Evolutionary conservation across 331 rosid genomes (phyloP).

Genomic region (Erythrophleum ivorense): DNA sequence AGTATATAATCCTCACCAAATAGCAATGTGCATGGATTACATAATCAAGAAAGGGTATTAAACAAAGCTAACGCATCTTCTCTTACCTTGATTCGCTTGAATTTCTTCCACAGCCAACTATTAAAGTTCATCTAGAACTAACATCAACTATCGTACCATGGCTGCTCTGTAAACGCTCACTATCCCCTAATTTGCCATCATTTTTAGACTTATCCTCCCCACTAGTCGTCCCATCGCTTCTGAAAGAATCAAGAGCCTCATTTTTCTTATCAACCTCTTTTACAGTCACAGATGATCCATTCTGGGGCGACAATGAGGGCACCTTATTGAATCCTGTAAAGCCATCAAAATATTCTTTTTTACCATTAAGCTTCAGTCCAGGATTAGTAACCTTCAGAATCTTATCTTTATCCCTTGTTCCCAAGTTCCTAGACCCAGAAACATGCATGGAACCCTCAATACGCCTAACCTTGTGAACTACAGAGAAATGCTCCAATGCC

Average conservation of each 20-base stretch:
- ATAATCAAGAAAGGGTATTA: slow-evolving; percentile 2
- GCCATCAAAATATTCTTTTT: slow-evolving; percentile 43
- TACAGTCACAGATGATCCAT: slow-evolving; percentile 30
- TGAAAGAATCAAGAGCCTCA: slow-evolving; percentile 29
- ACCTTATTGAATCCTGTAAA: slow-evolving; percentile 10
- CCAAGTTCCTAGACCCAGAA: slow-evolving; percentile 43
- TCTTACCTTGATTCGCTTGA: slow-evolving; percentile 39
- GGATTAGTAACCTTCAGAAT: slow-evolving; percentile 2
- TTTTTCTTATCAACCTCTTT: slow-evolving; percentile 24
- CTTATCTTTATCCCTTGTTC: background rate
- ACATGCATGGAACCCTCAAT: slow-evolving; percentile 29
- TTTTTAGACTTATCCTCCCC: slow-evolving; percentile 40
- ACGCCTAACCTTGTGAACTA: slow-evolving; percentile 37
- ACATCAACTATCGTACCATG: slow-evolving; percentile 40
- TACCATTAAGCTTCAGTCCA: slow-evolving; percentile 1
- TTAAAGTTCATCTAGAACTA: slow-evolving; percentile 31
- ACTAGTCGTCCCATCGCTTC: slow-evolving; percentile 28
- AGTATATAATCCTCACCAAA: slow-evolving; percentile 14
- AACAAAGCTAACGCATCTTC: background rate
- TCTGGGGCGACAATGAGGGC: slow-evolving; percentile 4
- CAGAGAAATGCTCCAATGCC: slow-evolving; percentile 51
- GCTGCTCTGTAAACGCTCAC: slow-evolving; percentile 31
- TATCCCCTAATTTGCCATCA: slow-evolving; percentile 34
- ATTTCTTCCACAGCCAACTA: slow-evolving; percentile 19
- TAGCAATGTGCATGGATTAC: slow-evolving; percentile 7